Conservation (phyloP, 2,329 filamentous ascomycete species). For the Exophiala dermatitidis region DNA sequence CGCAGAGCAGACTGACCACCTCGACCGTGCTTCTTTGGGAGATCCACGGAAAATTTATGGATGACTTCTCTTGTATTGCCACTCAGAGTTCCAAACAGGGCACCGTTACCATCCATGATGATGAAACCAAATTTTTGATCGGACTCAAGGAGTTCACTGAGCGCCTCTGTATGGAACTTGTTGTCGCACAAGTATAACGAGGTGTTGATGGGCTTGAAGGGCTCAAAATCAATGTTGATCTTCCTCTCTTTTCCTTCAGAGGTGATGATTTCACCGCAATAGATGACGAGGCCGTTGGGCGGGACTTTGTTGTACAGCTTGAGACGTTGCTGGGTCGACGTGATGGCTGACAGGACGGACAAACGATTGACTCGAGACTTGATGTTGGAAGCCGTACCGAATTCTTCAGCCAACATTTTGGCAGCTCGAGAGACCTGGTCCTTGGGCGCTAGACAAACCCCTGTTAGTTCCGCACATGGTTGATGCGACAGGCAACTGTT, state of each 20-base stretch:
- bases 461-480: constrained; percentile 24
- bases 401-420: constrained; percentile 99
- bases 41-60: constrained; percentile 96
- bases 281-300: constrained; percentile 93
- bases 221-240: constrained; percentile 99
- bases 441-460: constrained; percentile 66
- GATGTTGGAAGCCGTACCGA: constrained; percentile 97
- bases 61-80: constrained; percentile 95
- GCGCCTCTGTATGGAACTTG: constrained; percentile 97
- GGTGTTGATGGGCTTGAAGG: constrained; percentile 99
- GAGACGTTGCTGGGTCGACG: constrained; percentile 95
- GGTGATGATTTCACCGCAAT: constrained; percentile 99
- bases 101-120: constrained; percentile 98
- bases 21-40: constrained; percentile 99
- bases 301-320: constrained; percentile 99
- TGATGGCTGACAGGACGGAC: constrained; percentile 95
- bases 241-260: constrained; percentile 97
- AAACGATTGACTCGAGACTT: constrained; percentile 99
- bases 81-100: constrained; percentile 91
- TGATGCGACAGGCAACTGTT: constrained; percentile 17
- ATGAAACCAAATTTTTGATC: constrained; percentile 99
- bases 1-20: constrained; percentile 98
- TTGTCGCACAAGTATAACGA: constrained; percentile 99
- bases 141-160: constrained; percentile 94
- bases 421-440: constrained; percentile 92